Evolutionary conservation across 768 basidiomycete genomes (phyloP).

Genomic region (Pholiota conissans): DNA sequence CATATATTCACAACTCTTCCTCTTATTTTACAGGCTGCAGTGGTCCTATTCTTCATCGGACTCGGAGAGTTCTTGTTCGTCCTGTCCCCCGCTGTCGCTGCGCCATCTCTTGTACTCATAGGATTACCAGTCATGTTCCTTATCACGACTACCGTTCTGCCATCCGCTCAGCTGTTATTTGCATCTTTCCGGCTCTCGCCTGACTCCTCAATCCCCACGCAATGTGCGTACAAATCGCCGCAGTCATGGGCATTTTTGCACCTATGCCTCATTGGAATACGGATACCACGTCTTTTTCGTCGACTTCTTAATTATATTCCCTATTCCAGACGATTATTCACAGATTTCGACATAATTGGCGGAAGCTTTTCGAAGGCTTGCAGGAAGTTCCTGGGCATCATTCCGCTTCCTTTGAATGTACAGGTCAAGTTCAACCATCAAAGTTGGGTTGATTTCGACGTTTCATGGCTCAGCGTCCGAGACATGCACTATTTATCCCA

Average conservation of each 20-base stretch:
- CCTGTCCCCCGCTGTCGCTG: not conserved
- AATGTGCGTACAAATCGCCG: not conserved
- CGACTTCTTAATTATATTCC: too few species aligned
- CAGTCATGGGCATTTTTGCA: not conserved
- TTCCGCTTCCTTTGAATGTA: not conserved
- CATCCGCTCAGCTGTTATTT: not conserved
- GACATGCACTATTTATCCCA: not conserved
- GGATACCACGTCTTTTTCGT: too few species aligned
- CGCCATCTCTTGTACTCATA: not conserved
- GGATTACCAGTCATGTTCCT: not conserved
- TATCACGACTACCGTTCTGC: not conserved
- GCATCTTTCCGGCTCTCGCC: not conserved
- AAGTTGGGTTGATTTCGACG: not conserved
- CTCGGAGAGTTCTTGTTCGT: not conserved
- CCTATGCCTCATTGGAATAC: too few species aligned
- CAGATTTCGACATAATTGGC: too few species aligned
- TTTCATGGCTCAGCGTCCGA: not conserved
- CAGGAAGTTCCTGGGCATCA: not conserved
- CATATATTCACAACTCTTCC: not conserved
- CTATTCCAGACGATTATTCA: too few species aligned
- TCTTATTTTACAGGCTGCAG: not conserved
- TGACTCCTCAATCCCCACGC: not conserved
- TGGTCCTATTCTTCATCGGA: constrained; percentile 8
- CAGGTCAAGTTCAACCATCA: not conserved
- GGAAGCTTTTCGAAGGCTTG: not conserved